Evolutionary conservation across 345 rosid species (phyloP), one percentile per base, ranked within the genome.

Genomic region (Hibiscus mutabilis): DNA sequence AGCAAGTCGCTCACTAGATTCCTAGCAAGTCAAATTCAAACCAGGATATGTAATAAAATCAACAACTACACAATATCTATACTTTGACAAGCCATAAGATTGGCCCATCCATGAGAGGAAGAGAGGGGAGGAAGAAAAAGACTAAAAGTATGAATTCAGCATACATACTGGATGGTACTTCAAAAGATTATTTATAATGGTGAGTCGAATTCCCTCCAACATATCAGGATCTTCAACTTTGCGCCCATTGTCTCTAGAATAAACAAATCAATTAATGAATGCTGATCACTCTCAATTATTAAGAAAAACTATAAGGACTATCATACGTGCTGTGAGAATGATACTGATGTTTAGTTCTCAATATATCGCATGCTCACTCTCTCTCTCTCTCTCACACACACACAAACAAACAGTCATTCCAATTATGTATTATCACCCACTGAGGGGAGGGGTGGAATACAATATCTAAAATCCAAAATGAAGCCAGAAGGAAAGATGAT

Each of bases 191-290:
- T 84, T 95, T 69, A 95, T 91, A 80, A 95, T 83, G 49, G 99
- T 90, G 68, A 91, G 89, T 25, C 97, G 97, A 66, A 95, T 90
- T 80, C 88, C 82, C 88, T 95, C 99, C 72, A 95, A 75, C 80
- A 84, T 56, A 76, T 95, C 97, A 69, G 96, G 93, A 82, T 95
- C 96, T 74, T 95, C 99, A 84, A 95, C 96, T 82, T 95, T 95
- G 70, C 99, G 91, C 55, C 99, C 99, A 68, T 84, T 81, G 67
- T 86, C 93, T 79, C 97, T 87, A 74, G 51, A 76, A 82, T 74
- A 22, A 70, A 52, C 73, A 84, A 78, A 73, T 42, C 58, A 44
- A 74, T 61, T 66, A 22, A 37, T 68, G 53, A 60, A 55, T 59
- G 51, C 55, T 49, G n/a, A 29, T 47, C 25, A 73, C 58, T 69